Evolutionary conservation across 345 rosid species (phyloP).

Genomic region (Brassica juncea): DNA sequence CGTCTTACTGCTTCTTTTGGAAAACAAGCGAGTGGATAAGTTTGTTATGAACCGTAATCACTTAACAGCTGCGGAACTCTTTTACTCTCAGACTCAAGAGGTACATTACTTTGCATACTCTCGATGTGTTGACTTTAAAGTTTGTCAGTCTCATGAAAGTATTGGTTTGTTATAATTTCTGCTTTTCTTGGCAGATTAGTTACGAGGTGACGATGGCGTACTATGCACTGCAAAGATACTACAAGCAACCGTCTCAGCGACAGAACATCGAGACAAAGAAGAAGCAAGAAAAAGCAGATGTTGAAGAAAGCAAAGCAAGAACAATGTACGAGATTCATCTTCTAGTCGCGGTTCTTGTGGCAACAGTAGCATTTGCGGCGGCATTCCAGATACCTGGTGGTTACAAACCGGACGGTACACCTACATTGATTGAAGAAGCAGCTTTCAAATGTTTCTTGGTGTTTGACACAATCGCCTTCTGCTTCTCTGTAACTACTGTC

Average conservation of each 20-base stretch:
- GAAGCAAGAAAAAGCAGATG: slow-evolving; percentile 3
- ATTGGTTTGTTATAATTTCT: not conserved
- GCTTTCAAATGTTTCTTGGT: slow-evolving; percentile 36
- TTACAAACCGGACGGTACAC: slow-evolving; percentile 30
- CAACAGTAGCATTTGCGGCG: slow-evolving; percentile 34
- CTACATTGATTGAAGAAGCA: slow-evolving; percentile 21
- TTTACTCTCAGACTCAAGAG: slow-evolving; percentile 30
- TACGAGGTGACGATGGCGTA: not conserved
- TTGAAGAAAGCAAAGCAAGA: not conserved
- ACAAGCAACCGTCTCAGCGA: slow-evolving; percentile 18
- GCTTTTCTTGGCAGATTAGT: not conserved
- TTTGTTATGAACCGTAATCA: slow-evolving; percentile 35
- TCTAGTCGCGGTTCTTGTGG: slow-evolving; percentile 36
- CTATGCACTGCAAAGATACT: slow-evolving; percentile 23
- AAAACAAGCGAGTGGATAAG: slow-evolving; percentile 37
- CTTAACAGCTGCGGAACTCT: slow-evolving; percentile 41
- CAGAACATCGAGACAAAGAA: slow-evolving; percentile 16
- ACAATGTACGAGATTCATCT: slow-evolving; percentile 32
- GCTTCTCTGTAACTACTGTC: slow-evolving; percentile 16
- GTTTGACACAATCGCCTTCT: slow-evolving; percentile 33
- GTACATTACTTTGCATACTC: slow-evolving; percentile 6
- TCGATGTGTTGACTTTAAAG: not conserved
- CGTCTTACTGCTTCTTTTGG: slow-evolving; percentile 26
- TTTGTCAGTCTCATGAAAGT: not conserved
- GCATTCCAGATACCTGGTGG: slow-evolving; percentile 37